These are phyloP conservation scores for Saitoella complicata DNA, from an alignment of 805 yeast species.

Conservation along the genomic window DNA sequence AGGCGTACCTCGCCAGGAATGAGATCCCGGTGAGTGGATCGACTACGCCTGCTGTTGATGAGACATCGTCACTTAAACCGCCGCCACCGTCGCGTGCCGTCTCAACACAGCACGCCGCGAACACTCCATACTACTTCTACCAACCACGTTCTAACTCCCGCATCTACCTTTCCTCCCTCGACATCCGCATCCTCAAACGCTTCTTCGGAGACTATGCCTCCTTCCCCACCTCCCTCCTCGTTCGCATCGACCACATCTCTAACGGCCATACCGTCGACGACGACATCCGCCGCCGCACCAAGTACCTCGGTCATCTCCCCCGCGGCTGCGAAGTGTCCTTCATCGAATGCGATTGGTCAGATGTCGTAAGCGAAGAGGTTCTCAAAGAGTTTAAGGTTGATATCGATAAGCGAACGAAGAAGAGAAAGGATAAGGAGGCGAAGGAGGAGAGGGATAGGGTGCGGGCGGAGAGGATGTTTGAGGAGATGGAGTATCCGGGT, in stretches of 20 bases:
- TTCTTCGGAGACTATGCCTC: constrained; percentile 44
- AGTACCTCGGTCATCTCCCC: constrained; percentile 70
- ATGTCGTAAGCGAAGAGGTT: constrained; percentile 28
- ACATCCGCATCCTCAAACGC: constrained; percentile 51
- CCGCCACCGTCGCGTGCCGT: not conserved
- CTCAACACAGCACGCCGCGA: constrained; percentile 10
- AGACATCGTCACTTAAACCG: not conserved
- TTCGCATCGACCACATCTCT: constrained; percentile 52
- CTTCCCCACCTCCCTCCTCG: constrained; percentile 51
- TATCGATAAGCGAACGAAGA: constrained; percentile 39
- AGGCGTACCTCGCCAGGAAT: no score
- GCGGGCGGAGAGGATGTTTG: constrained; percentile 45
- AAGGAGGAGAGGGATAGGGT: constrained; percentile 41
- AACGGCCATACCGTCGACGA: constrained; percentile 49
- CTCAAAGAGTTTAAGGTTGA: constrained; percentile 36
- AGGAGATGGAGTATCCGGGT: constrained; percentile 15
- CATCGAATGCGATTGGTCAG: constrained; percentile 71
- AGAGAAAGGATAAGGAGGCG: constrained; percentile 35
- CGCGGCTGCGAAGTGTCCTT: constrained; percentile 70
- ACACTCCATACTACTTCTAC: constrained; percentile 47
- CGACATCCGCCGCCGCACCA: constrained; percentile 42
- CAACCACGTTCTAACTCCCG: constrained; percentile 58
- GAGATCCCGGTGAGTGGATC: no score
- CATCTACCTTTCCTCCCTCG: constrained; percentile 62
- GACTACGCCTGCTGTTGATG: not conserved